Conservation (phyloP, 768 basidiomycete species). For the Leccinum longicurvipes region DNA sequence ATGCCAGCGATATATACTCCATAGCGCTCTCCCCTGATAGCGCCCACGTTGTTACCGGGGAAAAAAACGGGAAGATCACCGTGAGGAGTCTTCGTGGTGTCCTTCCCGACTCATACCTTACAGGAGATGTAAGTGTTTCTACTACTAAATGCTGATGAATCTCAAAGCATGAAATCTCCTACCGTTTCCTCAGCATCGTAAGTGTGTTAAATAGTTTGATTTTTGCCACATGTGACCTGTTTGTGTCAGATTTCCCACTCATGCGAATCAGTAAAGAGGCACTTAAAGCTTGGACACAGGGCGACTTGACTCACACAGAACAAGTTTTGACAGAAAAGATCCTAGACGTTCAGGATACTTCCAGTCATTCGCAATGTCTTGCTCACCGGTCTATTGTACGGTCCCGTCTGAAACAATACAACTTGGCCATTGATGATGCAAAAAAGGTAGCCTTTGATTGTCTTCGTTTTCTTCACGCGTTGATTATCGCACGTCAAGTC, state of each 20-base stretch:
- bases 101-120: neutral
- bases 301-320: neutral
- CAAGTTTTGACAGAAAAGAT: neutral
- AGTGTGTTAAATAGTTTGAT: neutral
- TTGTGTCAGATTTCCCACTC: neutral
- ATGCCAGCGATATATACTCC: neutral
- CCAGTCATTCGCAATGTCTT: neutral
- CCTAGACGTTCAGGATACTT: too few relatives aligned
- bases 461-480: too few relatives aligned
- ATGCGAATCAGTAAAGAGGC: neutral
- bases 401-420: neutral
- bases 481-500: conserved; percentile 1
- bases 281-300: neutral
- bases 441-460: neutral
- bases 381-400: neutral
- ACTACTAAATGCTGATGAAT: neutral
- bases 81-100: neutral
- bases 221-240: neutral
- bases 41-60: neutral
- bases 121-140: neutral
- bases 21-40: neutral
- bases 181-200: neutral
- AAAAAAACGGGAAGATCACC: neutral
- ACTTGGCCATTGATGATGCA: conserved; percentile 4
- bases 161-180: neutral